Evolutionary conservation across 2,329 filamentous ascomycete genomes (phyloP), one percentile per base, ranked within the genome.

Genomic region (Colletotrichum simmondsii): DNA sequence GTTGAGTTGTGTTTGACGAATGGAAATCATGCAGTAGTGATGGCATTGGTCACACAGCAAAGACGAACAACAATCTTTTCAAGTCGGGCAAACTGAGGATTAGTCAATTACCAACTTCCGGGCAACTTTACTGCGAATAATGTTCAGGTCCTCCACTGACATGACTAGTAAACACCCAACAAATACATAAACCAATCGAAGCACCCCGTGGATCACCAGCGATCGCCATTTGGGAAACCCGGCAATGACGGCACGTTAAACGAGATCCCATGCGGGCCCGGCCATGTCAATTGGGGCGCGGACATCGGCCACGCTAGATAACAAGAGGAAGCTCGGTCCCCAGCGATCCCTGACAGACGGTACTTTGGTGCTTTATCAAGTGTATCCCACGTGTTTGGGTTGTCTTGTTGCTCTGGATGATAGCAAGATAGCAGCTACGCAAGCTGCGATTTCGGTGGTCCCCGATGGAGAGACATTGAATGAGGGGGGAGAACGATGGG

Each of bases 191-290:
- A 49, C 37, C 35, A n/a, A 61, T 49, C 5, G 26, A 46, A 28
- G 59, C 19, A 61, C 46, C 16, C 24, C 35, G 59, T 24, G 22
- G 37, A 24, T 49, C 59, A 16, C 16, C 19, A 24, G 35, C 19
- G 32, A 28, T n/a, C n/a, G 3, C 58, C 42, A n/a, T 46, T 37
- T 49, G 58, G 37, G 42, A 24, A 30, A 61, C 14, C 30, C 67
- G 67, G 67, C 67, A 66, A 65, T 19, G 4, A n/a, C 67, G 67
- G 67, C 67, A 70, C 22, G n/a, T 53, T 53, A 66, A 11, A 22
- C 42, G 42, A 46, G 22, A 42, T 53, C 19, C 19, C 11, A 8
- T 37, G 67, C 62, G 67, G 67, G 61, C 58, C 67, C 12, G 22
- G 22, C 14, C 16, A 28, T 5, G 26, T 19, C 7, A 6, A 24